phyloP scores from a whole-genome alignment of 2,329 filamentous ascomycete species.

The Talaromyces sp. region DNA sequence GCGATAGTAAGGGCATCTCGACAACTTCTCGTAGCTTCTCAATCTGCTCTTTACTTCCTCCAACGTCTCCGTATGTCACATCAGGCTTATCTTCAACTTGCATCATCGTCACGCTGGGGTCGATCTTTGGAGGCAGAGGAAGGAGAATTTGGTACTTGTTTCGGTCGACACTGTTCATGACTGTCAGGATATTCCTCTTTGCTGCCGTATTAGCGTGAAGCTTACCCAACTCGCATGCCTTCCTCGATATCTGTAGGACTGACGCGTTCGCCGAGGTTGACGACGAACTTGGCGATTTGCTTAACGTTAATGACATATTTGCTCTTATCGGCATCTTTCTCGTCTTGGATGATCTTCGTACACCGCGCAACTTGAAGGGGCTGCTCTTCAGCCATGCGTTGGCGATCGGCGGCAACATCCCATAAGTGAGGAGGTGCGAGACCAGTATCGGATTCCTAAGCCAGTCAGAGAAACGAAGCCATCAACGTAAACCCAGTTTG shows the following conservation, averaged over 20 bases:
- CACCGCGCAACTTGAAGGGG: slow-evolving; percentile 94
- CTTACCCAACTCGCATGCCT: slow-evolving; percentile 88
- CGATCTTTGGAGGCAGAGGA: slow-evolving; percentile 94
- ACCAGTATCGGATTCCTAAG: slow-evolving; percentile 92
- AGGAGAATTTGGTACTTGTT: slow-evolving; percentile 99
- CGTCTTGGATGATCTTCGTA: slow-evolving; percentile 98
- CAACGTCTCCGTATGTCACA: slow-evolving; percentile 97
- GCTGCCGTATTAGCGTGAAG: slow-evolving; percentile 6
- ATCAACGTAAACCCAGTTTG: slow-evolving; percentile 13
- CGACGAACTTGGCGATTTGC: slow-evolving; percentile 99
- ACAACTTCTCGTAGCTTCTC: slow-evolving; percentile 98
- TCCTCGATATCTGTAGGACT: slow-evolving; percentile 98
- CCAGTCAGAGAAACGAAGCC: slow-evolving; percentile 16
- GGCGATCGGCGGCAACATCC: slow-evolving; percentile 95
- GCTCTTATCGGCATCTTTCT: slow-evolving; percentile 93
- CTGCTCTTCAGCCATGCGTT: slow-evolving; percentile 98
- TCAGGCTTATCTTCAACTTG: slow-evolving; percentile 99
- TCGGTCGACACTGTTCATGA: slow-evolving; percentile 66
- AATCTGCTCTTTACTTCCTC: slow-evolving; percentile 98
- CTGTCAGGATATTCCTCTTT: slow-evolving; percentile 10
- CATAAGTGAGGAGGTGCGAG: slow-evolving; percentile 97
- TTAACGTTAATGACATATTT: slow-evolving; percentile 99
- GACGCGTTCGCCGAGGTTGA: slow-evolving; percentile 93
- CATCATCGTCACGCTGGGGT: slow-evolving; percentile 99
- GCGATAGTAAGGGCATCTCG: slow-evolving; percentile 94